phyloP scores from a whole-genome alignment of 805 yeast species.

The Saturnispora mendoncae region DNA sequence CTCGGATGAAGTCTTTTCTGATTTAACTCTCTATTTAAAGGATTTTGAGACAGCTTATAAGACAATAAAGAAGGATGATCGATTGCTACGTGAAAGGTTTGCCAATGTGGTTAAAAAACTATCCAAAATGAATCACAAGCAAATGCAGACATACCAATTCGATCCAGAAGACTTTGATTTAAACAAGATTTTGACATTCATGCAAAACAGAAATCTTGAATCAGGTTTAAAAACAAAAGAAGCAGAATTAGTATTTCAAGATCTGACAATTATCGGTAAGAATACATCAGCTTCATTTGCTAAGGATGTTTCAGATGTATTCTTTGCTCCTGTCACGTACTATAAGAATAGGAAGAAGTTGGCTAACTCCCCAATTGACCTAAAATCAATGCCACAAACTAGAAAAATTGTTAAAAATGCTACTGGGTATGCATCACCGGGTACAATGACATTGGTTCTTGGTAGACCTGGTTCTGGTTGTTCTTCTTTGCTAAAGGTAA shows the following conservation, averaged over 20 bases:
- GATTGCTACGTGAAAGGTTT: conserved; percentile 8
- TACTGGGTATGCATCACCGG: conserved; percentile 32
- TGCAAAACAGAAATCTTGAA: conserved; percentile 32
- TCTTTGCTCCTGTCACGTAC: conserved; percentile 22
- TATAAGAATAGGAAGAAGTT: conserved; percentile 7
- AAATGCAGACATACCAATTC: conserved; percentile 16
- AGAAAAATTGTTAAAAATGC: conserved; percentile 22
- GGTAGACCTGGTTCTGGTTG: conserved; percentile 62
- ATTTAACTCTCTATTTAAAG: not conserved
- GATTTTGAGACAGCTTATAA: conserved; percentile 5
- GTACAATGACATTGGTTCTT: conserved; percentile 45
- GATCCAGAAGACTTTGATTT: conserved; percentile 33
- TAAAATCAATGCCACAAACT: conserved; percentile 13
- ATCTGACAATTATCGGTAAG: conserved; percentile 37
- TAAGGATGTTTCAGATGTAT: conserved; percentile 36
- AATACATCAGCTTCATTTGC: conserved; percentile 38
- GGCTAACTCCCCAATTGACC: conserved; percentile 2
- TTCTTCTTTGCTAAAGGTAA: conserved; percentile 41
- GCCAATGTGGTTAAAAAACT: conserved; percentile 15
- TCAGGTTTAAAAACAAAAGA: conserved; percentile 35
- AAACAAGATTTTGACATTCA: conserved; percentile 28
- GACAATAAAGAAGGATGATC: not conserved
- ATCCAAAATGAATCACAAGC: conserved; percentile 17
- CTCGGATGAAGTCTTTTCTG: not conserved
- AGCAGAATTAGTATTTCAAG: conserved; percentile 37